These are phyloP conservation scores for Tremella fuciformis DNA, from an alignment of 768 basidiomycete genomes.

Conservation along the genomic window DNA sequence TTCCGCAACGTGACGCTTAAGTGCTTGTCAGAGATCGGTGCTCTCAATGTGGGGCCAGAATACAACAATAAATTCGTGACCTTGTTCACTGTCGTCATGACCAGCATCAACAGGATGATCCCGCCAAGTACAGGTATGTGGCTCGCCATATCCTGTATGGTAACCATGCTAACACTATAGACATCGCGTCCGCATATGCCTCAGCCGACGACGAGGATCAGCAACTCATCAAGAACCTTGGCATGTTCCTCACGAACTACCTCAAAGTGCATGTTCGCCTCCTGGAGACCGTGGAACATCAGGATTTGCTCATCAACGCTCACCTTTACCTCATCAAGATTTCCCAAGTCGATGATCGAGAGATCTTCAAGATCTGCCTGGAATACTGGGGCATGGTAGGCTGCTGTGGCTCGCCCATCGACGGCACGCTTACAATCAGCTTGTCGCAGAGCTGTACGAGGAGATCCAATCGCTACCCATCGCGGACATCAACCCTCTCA, in stretches of 20 bases:
- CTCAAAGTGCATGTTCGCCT: conserved; percentile 85
- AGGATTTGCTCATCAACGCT: conserved; percentile 90
- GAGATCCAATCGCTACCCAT: conserved; percentile 88
- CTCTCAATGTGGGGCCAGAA: conserved; percentile 88
- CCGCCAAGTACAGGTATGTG: conserved; percentile 74
- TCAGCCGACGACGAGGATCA: conserved; percentile 88
- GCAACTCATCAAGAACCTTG: conserved; percentile 93
- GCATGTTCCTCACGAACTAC: conserved; percentile 97
- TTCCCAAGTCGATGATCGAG: conserved; percentile 94
- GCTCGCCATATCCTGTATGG: not conserved
- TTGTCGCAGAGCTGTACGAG: conserved; percentile 94
- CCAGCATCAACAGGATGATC: conserved; percentile 92
- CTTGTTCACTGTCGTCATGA: conserved; percentile 97
- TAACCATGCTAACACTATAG: conserved; percentile 32
- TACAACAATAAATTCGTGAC: conserved; percentile 98
- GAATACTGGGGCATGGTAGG: conserved; percentile 71
- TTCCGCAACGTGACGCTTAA: conserved; percentile 96
- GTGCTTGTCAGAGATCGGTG: conserved; percentile 94
- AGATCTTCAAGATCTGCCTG: conserved; percentile 98
- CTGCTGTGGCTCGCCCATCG: not conserved
- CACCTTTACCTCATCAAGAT: conserved; percentile 98
- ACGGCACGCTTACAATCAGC: conserved; percentile 57
- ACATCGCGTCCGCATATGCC: conserved; percentile 87
- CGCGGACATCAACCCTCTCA: conserved; percentile 65
- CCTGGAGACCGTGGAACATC: conserved; percentile 87